Base-by-base conservation (phyloP, 176 grass and related monocot genomes). In the Panicum miliaceum region DNA sequence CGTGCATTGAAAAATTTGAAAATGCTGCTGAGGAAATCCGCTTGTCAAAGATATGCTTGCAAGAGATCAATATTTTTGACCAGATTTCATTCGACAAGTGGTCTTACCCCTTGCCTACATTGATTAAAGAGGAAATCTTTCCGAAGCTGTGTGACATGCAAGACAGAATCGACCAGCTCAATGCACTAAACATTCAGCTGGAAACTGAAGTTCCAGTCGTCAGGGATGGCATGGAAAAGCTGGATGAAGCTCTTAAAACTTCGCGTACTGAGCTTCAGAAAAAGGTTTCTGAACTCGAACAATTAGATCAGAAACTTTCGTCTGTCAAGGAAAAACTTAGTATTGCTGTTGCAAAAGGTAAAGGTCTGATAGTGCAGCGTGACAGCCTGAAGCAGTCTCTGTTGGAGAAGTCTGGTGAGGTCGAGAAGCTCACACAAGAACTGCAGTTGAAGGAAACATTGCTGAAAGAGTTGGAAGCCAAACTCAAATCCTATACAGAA, bases 341-440 rank as follows among this genome's bases (percentile, higher is more conserved):
- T 75, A 98, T 98, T 87, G 96, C 93, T 83, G 96, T 98, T 81
- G 85, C 93, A 84, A 98, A 98, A 85, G 96, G 96, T 35, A 98
- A 98, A 82, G 93, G 89, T 42, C 84, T 98, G 87, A 95, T 98
- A 76, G 89, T 94, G 47, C 96, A 98, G 83, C 88, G 96, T 29
- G 96, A 98, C 41, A 68, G 88, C 77, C 91, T 98, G 79, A 98
- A 98, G 87, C 96, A 94, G 45, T 89, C 93, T 90, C 29, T 98
- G 62, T 78, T 85, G 54, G 96, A 98, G 77, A 98, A 95, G 11
- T 90, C 89, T 75, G 86, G 70, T 81, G 91, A 98, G 43, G 78
- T 94, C 35, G 91, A 98, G 81, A 96, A 86, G 78, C 92, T 94
- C 70, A 88, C 69, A 41, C 86, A 97, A 69, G 86, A 89, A 63